Percentiles rank a stretch among this genome's conserved stretches.
phyloP scores from a whole-genome alignment of 2,329 filamentous ascomycete species.

The Cladosporium sp. region DNA sequence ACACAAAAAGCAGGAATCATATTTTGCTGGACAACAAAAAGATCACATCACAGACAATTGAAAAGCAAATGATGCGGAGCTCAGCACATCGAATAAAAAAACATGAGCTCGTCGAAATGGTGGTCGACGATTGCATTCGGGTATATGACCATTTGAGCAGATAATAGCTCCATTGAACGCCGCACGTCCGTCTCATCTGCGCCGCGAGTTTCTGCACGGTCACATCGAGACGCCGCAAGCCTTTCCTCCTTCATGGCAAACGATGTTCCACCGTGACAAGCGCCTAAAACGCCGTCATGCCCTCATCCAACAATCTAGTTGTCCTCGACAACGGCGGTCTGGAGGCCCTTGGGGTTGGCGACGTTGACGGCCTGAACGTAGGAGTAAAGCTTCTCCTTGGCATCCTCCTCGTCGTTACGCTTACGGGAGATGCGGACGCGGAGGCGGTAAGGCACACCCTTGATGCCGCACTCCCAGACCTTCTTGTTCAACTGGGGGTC shows the following conservation, averaged over 20 bases:
- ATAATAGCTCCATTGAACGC: constrained; percentile 12
- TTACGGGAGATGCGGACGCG: constrained; percentile 98
- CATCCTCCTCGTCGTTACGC: constrained; percentile 99
- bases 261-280: constrained; percentile 18
- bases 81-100: constrained; percentile 5
- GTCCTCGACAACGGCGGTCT: constrained; percentile 81
- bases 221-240: constrained; percentile 14
- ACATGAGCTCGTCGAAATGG: constrained; percentile 18
- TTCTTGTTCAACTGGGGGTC: constrained; percentile 99
- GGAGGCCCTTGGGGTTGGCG: constrained; percentile 97
- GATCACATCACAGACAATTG: not conserved
- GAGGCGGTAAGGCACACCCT: constrained; percentile 96
- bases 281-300: constrained; percentile 18
- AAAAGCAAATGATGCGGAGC: not conserved
- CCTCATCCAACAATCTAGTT: constrained; percentile 43
- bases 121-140: constrained; percentile 20
- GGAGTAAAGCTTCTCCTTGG: constrained; percentile 99
- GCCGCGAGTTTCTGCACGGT: constrained; percentile 16
- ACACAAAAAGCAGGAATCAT: not conserved
- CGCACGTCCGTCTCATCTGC: constrained; percentile 15
- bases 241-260: constrained; percentile 17
- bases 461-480: constrained; percentile 99
- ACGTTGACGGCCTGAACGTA: constrained; percentile 99
- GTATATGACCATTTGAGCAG: constrained; percentile 17
- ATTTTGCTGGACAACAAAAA: not conserved